Base-by-base conservation (phyloP, 2,329 filamentous ascomycete species). In the Talaromyces pinophilus region DNA sequence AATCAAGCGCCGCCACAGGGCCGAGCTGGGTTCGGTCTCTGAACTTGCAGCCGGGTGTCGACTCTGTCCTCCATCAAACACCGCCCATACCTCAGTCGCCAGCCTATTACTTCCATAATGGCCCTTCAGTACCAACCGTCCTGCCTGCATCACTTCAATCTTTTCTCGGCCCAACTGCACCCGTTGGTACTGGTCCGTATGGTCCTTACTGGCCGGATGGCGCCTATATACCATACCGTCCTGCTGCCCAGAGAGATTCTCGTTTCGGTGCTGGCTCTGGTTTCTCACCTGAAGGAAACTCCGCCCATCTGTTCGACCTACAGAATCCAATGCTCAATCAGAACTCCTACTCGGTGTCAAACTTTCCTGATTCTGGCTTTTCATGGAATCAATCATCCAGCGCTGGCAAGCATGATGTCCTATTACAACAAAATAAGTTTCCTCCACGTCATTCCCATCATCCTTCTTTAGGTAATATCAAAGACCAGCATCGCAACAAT, bases 181-280 rank as follows among this genome's bases (percentile, higher is more conserved):
- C 86, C 1, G 85, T 85, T 63, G 83, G 83, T 35, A 81, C 83
- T 64, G 84, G 84, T 8, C 81, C 84, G 5, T 88, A 86, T 75
- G 86, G 86, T 0, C 86, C 86, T 33, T 88, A 88, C 72, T 88
- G 86, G 85, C 85, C 86, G 22, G 84, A 88, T 79, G 86, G 86
- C n/a, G 85, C 82, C 8, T 87, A 83, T 70, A 84, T 85, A 44
- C 85, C 86, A 13, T 88, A 88, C 74, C 81, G 85, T 67, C 86
- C 86, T 13, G 84, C 86, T 42, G 84, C 85, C 5, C 77, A 86
- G 67, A 81, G 84, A 67, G 85, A 87, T 73, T 80, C 83, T 55
- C 81, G 83, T 22, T 84, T 77, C 63, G 74, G 76, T 54, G 69
- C 72, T 15, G 70, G 73, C 7, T 68, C 67, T 10, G 64, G 70